phyloP scores from a whole-genome alignment of 78 protist genomes.

The Dictyostelium intermedium region DNA sequence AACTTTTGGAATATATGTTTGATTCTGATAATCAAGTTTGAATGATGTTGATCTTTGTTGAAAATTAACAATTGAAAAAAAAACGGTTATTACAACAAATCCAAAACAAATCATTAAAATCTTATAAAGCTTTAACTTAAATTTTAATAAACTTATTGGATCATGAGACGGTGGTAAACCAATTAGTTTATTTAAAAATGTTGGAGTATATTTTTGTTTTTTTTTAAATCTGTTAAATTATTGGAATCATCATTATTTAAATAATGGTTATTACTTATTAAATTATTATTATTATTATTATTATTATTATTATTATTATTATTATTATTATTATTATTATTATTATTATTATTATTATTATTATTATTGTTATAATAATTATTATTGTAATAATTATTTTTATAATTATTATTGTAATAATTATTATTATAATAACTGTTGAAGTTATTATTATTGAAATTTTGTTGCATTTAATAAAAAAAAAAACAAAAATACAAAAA shows the following conservation, averaged over 20 bases:
- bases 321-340: no score
- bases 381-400: no score
- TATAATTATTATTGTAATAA: no score
- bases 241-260: not conserved
- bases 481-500: no score
- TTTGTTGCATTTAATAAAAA: not conserved
- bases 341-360: no score
- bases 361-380: no score
- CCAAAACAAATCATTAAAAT: not conserved
- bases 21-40: not conserved
- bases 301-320: not conserved
- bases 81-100: not conserved
- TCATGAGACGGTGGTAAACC: conserved; percentile 1
- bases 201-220: not conserved
- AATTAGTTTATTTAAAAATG: not conserved
- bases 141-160: not conserved
- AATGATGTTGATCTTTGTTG: not conserved
- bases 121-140: not conserved
- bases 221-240: not conserved
- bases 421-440: no score
- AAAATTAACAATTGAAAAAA: not conserved
- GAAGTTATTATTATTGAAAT: not conserved
- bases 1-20: not conserved
- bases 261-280: not conserved
- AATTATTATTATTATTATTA: not conserved